phyloP scores from a whole-genome alignment of 2,329 filamentous ascomycete genomes.

The Calonectria crousiana region DNA sequence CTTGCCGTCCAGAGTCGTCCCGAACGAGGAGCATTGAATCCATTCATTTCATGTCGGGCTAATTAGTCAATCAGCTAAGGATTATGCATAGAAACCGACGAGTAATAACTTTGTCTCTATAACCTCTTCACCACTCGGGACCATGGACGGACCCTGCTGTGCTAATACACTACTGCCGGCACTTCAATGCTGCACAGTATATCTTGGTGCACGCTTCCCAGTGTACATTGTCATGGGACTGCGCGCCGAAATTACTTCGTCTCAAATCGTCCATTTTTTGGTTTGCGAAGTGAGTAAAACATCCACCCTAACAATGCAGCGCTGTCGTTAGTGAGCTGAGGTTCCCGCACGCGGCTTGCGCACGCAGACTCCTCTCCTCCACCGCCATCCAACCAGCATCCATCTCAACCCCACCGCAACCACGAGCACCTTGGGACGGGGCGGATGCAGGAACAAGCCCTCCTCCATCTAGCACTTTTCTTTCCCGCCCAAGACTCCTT shows the following conservation, averaged over 20 bases:
- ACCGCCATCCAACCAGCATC: slow-evolving; percentile 1
- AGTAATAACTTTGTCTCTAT: not conserved
- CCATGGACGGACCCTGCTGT: slow-evolving; percentile 8
- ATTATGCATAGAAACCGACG: not conserved
- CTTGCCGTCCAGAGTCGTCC: not conserved
- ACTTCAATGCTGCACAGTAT: slow-evolving; percentile 9
- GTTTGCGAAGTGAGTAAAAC: not conserved
- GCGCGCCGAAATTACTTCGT: not conserved
- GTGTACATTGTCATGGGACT: not conserved
- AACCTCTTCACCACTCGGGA: not conserved
- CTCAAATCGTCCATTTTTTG: not conserved
- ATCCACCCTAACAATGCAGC: slow-evolving; percentile 15
- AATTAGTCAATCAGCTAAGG: not conserved
- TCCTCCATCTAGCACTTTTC: not conserved
- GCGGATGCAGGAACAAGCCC: slow-evolving; percentile 22
- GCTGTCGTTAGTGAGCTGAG: slow-evolving; percentile 2
- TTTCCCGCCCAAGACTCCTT: not conserved
- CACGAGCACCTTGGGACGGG: slow-evolving; percentile 3
- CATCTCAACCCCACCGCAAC: slow-evolving; percentile 6
- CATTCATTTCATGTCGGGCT: slow-evolving; percentile 1
- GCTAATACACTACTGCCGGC: not conserved
- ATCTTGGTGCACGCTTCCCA: not conserved
- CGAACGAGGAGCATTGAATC: not conserved
- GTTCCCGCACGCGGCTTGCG: slow-evolving; percentile 4
- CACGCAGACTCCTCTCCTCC: not conserved